phyloP scores from a whole-genome alignment of 192 early-diverging fungal genomes.

The Glomus cerebriforme region DNA sequence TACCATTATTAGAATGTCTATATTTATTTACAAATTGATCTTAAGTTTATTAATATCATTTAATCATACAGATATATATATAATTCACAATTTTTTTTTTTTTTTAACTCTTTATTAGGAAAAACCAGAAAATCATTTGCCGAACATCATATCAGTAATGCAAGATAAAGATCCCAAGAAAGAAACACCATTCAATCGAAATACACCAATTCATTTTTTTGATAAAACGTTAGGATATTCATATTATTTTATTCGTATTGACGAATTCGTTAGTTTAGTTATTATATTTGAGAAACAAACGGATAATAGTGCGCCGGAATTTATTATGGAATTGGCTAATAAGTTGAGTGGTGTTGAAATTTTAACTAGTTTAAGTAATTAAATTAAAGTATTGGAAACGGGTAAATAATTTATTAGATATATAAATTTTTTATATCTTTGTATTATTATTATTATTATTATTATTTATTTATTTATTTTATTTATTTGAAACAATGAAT shows the following conservation, averaged over 20 bases:
- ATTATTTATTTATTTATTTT: too few relatives aligned
- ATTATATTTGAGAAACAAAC: slow-evolving; percentile 42
- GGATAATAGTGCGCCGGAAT: slow-evolving; percentile 37
- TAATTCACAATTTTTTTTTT: too few relatives aligned
- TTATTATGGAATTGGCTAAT: slow-evolving; percentile 34
- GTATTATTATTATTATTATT: too few relatives aligned
- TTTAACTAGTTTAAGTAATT: neutral
- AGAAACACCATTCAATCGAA: too few relatives aligned
- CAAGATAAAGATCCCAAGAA: slow-evolving; percentile 16
- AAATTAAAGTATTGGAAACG: too few relatives aligned
- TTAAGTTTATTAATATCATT: too few relatives aligned
- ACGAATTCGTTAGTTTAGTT: slow-evolving; percentile 40
- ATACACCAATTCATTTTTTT: neutral
- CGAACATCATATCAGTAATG: slow-evolving; percentile 49
- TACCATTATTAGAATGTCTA: neutral
- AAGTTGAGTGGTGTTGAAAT: slow-evolving; percentile 15
- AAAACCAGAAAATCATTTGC: slow-evolving; percentile 38
- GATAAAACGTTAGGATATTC: slow-evolving; percentile 15
- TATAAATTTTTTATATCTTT: too few relatives aligned
- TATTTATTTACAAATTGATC: neutral
- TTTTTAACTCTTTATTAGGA: too few relatives aligned
- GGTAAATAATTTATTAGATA: too few relatives aligned
- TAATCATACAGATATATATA: too few relatives aligned
- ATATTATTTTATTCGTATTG: slow-evolving; percentile 48
- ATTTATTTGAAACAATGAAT: too few relatives aligned